Conservation (phyloP, 352 stramenopile genomes). For the Thraustotheca clavata region DNA sequence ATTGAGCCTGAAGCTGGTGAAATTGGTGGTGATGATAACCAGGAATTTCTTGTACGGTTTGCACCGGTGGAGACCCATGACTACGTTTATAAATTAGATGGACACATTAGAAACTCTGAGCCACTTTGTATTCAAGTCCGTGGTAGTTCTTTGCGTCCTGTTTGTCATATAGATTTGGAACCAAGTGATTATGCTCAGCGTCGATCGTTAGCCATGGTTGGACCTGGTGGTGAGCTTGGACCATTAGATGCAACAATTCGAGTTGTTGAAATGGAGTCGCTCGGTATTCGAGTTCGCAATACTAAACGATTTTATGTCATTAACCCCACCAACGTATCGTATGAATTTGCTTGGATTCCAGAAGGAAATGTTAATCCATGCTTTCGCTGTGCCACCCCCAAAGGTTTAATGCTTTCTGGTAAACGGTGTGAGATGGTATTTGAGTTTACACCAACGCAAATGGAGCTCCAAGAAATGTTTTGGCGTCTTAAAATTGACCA, state of each 20-base stretch:
- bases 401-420: conserved; percentile 87
- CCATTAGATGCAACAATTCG: conserved; percentile 79
- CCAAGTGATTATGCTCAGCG: conserved; percentile 81
- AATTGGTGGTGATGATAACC: conserved; percentile 43
- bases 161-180: conserved; percentile 91
- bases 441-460: conserved; percentile 89
- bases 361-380: conserved; percentile 60
- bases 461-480: conserved; percentile 87
- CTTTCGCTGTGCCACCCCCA: conserved; percentile 86
- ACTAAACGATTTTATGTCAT: conserved; percentile 89
- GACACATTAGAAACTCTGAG: conserved; percentile 33
- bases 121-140: conserved; percentile 45
- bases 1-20: conserved; percentile 55
- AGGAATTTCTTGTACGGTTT: conserved; percentile 84
- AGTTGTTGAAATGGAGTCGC: conserved; percentile 89
- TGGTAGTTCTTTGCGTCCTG: conserved; percentile 72
- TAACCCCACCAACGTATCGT: conserved; percentile 90
- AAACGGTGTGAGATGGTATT: conserved; percentile 95
- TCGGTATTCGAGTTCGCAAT: conserved; percentile 87
- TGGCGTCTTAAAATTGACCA: conserved; percentile 86
- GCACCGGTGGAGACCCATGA: conserved; percentile 87
- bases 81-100: conserved; percentile 57
- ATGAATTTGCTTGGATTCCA: conserved; percentile 90
- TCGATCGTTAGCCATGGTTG: conserved; percentile 51
- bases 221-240: conserved; percentile 73